Base-by-base conservation (phyloP, 768 basidiomycete species). In the Russula griseocarnosa region DNA sequence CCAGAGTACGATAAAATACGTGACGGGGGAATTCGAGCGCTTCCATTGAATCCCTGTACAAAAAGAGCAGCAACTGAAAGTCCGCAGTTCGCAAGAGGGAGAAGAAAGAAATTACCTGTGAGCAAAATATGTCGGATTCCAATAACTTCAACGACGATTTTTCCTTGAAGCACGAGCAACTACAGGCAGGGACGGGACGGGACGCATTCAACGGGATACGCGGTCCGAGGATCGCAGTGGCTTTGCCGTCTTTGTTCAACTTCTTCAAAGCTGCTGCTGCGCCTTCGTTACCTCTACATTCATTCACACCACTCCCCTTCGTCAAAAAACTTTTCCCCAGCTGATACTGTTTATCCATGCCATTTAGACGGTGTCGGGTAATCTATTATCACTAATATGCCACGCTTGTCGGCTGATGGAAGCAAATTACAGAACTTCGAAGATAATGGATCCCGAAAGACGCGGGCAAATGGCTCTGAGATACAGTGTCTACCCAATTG, bases 361-460 rank as follows among this genome's bases (percentile, higher is more conserved):
- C 63, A 40, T 14, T 14, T 14, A 4, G 14, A 30, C 46, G 55
- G 14, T 62, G 61, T 55, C 5, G 54, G 61, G 61, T 62, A 55
- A 62, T 50, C 0, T 11, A 36, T n/a, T 6, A 5, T 34, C 14
- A 26, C 9, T 30, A 49, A 24, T 20, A 10, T 20, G 5, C 36
- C 14, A 24, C 13, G 20, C 11, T n/a, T 56, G 28, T 24, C 16
- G 42, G 7, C 24, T 56, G 26, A 56, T 55, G 11, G 55, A 51
- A 32, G 40, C 20, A 32, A 40, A 40, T 53, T 22, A 7, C 13
- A 65, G 64, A 65, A 65, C 60, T 65, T 65, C 18, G 36, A 65
- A 11, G 38, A 51, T 0, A 51, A 61, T 38, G 64, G 64, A 34
- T 51, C 59, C 28, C 54, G 64, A 20, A 65, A 61, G 50, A 30